Evolutionary conservation across 257 asterid species (phyloP).

Genomic region (Nicotiana otophora): DNA sequence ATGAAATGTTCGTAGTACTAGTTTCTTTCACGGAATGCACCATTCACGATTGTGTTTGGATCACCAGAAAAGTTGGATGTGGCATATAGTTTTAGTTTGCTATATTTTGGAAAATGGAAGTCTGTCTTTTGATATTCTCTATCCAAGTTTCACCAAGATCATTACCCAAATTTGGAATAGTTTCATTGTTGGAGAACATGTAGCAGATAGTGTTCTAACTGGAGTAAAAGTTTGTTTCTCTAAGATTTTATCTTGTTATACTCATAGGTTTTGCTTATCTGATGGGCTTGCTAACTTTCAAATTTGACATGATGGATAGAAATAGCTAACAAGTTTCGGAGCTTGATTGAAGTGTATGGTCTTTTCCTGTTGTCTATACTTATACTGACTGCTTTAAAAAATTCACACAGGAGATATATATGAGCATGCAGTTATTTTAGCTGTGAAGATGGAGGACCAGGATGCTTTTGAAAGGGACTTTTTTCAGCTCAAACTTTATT

Average conservation of each 20-base stretch:
- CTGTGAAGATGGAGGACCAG: conserved; percentile 87
- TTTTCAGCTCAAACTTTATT: conserved; percentile 88
- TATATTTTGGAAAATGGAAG: too few species aligned
- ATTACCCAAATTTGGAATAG: too few species aligned
- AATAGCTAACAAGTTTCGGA: background rate
- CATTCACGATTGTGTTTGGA: too few species aligned
- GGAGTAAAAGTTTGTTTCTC: background rate
- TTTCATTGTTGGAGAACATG: too few species aligned
- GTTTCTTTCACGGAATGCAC: too few species aligned
- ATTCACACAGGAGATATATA: conserved; percentile 66
- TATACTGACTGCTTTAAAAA: background rate
- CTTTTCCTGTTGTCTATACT: background rate
- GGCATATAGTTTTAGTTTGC: too few species aligned
- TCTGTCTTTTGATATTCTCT: too few species aligned
- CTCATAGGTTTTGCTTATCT: background rate
- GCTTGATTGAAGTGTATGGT: background rate
- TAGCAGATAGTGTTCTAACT: too few species aligned
- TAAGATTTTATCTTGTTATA: background rate
- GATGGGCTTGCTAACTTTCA: background rate
- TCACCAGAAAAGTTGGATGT: too few species aligned
- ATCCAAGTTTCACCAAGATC: too few species aligned
- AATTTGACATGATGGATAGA: too few species aligned
- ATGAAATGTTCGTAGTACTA: too few species aligned
- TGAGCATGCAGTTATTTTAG: conserved; percentile 84
- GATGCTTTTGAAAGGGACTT: conserved; percentile 94